phyloP scores from a whole-genome alignment of 2,329 filamentous ascomycete genomes.

The Teratosphaeria destructans region DNA sequence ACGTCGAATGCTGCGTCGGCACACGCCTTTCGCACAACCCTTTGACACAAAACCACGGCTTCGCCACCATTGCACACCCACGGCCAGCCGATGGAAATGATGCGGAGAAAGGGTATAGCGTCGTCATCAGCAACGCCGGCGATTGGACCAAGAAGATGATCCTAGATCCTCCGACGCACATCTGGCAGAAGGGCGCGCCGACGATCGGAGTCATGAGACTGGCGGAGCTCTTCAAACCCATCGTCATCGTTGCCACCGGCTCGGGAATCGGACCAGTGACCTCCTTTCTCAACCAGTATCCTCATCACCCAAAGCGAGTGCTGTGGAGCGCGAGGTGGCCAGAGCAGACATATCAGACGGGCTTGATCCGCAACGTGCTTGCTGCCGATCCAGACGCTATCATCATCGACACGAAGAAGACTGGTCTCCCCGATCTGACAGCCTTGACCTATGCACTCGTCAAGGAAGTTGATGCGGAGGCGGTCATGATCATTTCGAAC shows the following conservation, averaged over 20 bases:
- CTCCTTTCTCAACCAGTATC: conserved; percentile 45
- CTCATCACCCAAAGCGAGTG: conserved; percentile 44
- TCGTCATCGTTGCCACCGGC: conserved; percentile 60
- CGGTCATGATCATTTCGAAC: conserved; percentile 65
- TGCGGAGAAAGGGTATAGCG: conserved; percentile 45
- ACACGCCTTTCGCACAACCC: conserved; percentile 15
- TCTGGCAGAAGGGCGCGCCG: conserved; percentile 61
- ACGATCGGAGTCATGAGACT: conserved; percentile 58
- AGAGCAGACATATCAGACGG: conserved; percentile 50
- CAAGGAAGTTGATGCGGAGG: conserved; percentile 45
- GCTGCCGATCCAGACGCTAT: conserved; percentile 51
- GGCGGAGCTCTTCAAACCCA: conserved; percentile 53
- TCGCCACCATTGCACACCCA: conserved; percentile 59
- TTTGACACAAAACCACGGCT: conserved; percentile 59
- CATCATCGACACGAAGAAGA: conserved; percentile 54
- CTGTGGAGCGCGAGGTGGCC: conserved; percentile 60
- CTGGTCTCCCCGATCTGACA: conserved; percentile 52
- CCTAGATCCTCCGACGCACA: conserved; percentile 45
- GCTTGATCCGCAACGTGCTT: conserved; percentile 46
- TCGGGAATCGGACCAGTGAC: conserved; percentile 63
- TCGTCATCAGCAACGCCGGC: conserved; percentile 61
- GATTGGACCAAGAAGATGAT: conserved; percentile 64
- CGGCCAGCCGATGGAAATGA: conserved; percentile 17
- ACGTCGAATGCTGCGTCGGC: conserved; percentile 35
- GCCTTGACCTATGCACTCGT: conserved; percentile 44